Base-by-base conservation (phyloP, 495 filamentous ascomycete species). In the Cetradonia linearis region DNA sequence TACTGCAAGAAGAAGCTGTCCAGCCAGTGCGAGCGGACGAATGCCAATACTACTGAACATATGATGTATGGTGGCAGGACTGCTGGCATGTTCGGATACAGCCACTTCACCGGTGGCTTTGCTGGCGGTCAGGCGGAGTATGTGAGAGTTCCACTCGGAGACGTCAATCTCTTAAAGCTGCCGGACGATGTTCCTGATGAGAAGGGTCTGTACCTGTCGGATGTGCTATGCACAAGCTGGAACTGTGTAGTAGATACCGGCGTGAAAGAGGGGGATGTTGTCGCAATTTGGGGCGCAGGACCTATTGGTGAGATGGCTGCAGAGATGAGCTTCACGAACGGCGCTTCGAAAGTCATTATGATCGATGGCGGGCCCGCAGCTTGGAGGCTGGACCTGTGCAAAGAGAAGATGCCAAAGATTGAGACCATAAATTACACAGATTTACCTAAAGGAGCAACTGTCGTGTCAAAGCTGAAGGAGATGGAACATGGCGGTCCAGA, bases 121-220 rank as follows among this genome's bases (percentile, higher is more conserved):
- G 88, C 91, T 13, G 91, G 91, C 46, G 89, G 91, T 0, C 90
- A 95, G 68, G 86, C 90, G 11, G 91, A 96, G 70, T 95, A 91
- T 61, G 82, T 88, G 10, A 82, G 91, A 0, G 88, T 94, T 11
- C 90, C 91, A 0, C 81, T 83, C 25, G 91, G 81, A n/a, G 86
- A 94, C 55, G 81, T 85, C 62, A 95, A 95, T 65, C 76, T 95
- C 23, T 79, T 96, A 9, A 81, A 83, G 59, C 79, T 94, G 5
- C 91, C 91, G 8, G 84, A 87, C 49, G 78, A 81, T 58, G 86
- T 96, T 0, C 88, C 89, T 0, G 89, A 95, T 67, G 90, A 95
- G 78, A 92, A 93, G 70, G 87, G 72, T 48, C 78, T 96, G 0
- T 95, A 84, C 67, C 77, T 95, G 3, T 88, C 86, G 2, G 91